Evolutionary conservation across 257 asterid genomes (phyloP).

Genomic region (Nicotiana benthamiana): DNA sequence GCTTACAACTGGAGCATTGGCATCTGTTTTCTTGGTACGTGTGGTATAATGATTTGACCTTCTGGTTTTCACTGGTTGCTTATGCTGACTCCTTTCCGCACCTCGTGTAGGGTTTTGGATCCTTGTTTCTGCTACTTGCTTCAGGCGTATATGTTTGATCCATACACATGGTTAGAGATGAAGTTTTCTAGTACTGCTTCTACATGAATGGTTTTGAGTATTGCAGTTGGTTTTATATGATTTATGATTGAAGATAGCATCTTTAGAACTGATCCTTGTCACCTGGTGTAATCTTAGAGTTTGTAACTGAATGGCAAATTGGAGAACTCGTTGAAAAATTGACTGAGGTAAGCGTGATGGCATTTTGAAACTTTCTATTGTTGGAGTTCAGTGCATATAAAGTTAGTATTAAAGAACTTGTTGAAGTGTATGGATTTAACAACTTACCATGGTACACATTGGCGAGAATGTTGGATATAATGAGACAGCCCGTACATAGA

Average conservation of each 20-base stretch:
- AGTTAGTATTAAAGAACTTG: too few species aligned
- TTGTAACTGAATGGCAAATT: background rate
- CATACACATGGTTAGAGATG: background rate
- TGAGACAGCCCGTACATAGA: too few species aligned
- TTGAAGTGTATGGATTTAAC: too few species aligned
- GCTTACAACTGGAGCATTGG: constrained; percentile 70
- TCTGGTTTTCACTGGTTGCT: background rate
- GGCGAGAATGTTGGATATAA: too few species aligned
- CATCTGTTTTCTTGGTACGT: constrained; percentile 85
- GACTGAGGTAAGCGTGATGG: background rate
- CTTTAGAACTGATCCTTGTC: background rate
- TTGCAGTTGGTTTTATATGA: background rate
- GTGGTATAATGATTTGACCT: background rate
- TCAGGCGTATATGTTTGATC: constrained; percentile 87
- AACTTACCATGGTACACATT: too few species aligned
- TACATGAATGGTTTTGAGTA: background rate
- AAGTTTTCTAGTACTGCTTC: background rate
- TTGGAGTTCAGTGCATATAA: too few species aligned
- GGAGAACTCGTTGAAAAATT: background rate
- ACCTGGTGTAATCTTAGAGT: background rate
- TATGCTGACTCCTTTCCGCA: background rate
- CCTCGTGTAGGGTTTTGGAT: constrained; percentile 81
- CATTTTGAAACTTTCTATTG: too few species aligned
- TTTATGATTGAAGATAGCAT: background rate
- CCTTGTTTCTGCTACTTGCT: constrained; percentile 88